A percentile compares a stretch with the other conserved stretches of the same genome.
Conservation (phyloP, 305 asterid genomes). For the Solanum hybrid region DNA sequence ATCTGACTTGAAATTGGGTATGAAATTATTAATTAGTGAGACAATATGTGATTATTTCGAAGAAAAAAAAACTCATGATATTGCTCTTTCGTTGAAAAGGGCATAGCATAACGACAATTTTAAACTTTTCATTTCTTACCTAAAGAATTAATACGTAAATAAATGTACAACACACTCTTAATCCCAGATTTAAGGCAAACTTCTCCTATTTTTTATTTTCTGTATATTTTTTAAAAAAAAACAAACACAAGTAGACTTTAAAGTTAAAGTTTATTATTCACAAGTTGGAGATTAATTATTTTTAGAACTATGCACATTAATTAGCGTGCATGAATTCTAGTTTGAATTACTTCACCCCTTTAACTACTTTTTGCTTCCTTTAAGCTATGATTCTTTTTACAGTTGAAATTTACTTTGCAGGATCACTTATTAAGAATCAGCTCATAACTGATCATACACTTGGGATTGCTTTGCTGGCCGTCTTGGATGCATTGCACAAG, state of each 20-base stretch:
- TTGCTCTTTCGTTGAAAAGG: background rate
- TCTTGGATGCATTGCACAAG: background rate
- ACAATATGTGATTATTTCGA: background rate
- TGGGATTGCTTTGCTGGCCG: background rate
- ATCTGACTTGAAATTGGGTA: background rate
- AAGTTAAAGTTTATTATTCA: background rate
- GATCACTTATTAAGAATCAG: background rate
- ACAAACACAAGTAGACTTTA: background rate
- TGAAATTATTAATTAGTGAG: no score
- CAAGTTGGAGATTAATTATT: background rate
- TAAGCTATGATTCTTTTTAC: background rate
- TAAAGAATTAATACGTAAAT: background rate
- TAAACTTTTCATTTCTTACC: background rate
- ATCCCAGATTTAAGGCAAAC: background rate
- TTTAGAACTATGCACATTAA: background rate
- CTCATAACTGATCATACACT: background rate
- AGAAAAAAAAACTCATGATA: no score
- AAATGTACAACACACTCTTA: background rate
- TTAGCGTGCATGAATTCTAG: background rate
- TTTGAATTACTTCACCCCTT: background rate
- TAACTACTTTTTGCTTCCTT: background rate
- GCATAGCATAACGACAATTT: fast-evolving
- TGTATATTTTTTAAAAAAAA: background rate
- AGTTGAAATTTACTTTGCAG: background rate
- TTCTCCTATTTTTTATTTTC: background rate